phyloP scores from a whole-genome alignment of 495 filamentous ascomycete genomes.

The Pseudevernia furfuracea region DNA sequence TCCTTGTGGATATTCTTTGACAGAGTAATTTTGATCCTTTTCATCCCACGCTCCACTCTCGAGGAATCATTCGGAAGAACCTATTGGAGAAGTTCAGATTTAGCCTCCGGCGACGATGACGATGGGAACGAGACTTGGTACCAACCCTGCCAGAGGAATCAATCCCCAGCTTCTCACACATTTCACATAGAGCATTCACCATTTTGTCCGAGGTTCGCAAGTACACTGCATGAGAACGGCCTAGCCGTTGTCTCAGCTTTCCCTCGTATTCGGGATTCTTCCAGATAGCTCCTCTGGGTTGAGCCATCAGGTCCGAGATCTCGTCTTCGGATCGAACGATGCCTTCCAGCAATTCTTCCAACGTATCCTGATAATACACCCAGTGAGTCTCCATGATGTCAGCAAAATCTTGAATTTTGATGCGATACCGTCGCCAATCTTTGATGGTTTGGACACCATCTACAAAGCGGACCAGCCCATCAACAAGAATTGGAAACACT shows the following conservation, averaged over 20 bases:
- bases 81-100: background rate
- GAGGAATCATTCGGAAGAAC: conserved; percentile 10
- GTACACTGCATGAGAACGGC: conserved; percentile 22
- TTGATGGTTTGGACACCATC: conserved; percentile 23
- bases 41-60: conserved; percentile 23
- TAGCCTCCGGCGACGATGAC: background rate
- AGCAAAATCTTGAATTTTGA: conserved; percentile 20
- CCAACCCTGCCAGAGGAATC: conserved; percentile 18
- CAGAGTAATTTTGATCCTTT: conserved; percentile 24
- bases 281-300: conserved; percentile 23
- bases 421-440: conserved; percentile 16
- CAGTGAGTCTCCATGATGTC: conserved; percentile 7
- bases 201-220: conserved; percentile 20
- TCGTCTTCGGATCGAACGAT: conserved; percentile 19
- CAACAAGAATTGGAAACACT: conserved; percentile 29
- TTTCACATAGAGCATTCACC: background rate
- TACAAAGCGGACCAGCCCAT: conserved; percentile 25
- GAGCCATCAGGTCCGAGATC: conserved; percentile 23
- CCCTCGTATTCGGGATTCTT: conserved; percentile 19
- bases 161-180: conserved; percentile 20
- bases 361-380: conserved; percentile 26
- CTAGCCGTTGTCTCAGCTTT: conserved; percentile 23
- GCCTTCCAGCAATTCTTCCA: conserved; percentile 24
- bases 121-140: background rate
- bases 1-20: conserved; percentile 27